These are phyloP conservation scores for Zalaria sp. DNA, from an alignment of 2,329 filamentous ascomycete genomes.

Conservation along the genomic window DNA sequence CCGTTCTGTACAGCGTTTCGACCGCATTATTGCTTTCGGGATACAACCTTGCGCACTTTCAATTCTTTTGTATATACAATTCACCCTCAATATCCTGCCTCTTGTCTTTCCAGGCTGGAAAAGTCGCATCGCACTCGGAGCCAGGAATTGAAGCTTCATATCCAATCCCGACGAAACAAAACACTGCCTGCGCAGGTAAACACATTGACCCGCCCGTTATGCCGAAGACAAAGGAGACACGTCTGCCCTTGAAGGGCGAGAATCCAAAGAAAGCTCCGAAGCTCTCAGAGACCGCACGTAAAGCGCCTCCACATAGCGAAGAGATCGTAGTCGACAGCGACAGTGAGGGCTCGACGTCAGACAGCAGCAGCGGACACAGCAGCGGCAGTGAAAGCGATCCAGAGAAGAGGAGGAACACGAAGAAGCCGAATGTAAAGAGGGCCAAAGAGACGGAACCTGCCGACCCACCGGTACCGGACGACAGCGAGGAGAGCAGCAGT, in stretches of 20 bases:
- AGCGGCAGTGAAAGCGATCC: constrained; percentile 21
- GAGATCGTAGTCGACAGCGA: constrained; percentile 17
- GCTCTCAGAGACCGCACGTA: constrained; percentile 10
- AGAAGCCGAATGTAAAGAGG: constrained; percentile 11
- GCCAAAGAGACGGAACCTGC: constrained; percentile 9
- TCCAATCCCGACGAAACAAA: no score
- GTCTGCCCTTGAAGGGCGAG: constrained; percentile 18
- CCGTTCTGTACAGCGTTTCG: no score
- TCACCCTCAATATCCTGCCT: no score
- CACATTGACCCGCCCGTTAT: constrained; percentile 9
- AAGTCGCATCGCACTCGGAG: no score
- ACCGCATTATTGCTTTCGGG: no score
- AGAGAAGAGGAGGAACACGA: constrained; percentile 11
- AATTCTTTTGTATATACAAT: no score
- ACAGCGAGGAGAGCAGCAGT: constrained; percentile 4
- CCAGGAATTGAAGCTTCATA: no score
- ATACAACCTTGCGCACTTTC: no score
- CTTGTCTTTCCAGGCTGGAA: no score
- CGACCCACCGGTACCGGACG: constrained; percentile 12
- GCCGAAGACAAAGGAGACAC: constrained; percentile 20
- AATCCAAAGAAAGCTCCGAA: constrained; percentile 15
- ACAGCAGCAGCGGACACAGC: constrained; percentile 8
- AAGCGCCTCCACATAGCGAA: constrained; percentile 11
- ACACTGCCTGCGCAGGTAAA: neutral
- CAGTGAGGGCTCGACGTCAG: constrained; percentile 16